Evolutionary conservation across 352 stramenopile genomes (phyloP).

Genomic region (Paralagenidium karlingii): DNA sequence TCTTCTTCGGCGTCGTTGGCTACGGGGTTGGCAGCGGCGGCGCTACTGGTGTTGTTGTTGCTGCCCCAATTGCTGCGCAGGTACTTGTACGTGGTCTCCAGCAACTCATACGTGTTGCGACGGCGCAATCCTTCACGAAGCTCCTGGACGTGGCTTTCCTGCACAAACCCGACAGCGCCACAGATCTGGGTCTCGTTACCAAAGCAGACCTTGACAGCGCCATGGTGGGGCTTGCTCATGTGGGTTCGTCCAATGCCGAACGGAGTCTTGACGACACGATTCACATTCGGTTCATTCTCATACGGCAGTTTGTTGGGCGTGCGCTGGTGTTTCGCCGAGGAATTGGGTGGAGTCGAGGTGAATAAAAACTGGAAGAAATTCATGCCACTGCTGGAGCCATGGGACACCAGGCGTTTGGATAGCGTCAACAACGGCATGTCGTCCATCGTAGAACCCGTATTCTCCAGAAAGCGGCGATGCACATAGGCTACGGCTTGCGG

Average conservation of each 20-base stretch:
- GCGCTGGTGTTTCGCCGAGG: constrained; percentile 2
- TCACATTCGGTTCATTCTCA: constrained; percentile 19
- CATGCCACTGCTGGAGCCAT: constrained; percentile 25
- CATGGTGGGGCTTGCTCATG: constrained; percentile 36
- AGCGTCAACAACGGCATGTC: constrained; percentile 22
- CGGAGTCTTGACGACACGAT: constrained; percentile 29
- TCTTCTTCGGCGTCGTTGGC: neutral
- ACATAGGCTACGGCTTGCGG: constrained; percentile 40
- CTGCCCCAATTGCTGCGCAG: constrained; percentile 12
- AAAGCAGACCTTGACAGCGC: constrained; percentile 26
- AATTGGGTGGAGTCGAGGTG: constrained; percentile 23
- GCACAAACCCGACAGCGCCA: constrained; percentile 33
- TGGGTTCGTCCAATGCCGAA: constrained; percentile 37
- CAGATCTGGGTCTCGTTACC: constrained; percentile 32
- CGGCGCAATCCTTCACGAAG: constrained; percentile 10
- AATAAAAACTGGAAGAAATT: constrained; percentile 59
- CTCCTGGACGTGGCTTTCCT: constrained; percentile 24
- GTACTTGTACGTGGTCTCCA: constrained; percentile 63
- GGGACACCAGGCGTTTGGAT: constrained; percentile 8
- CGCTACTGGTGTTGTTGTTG: constrained; percentile 1
- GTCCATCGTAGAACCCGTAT: constrained; percentile 12
- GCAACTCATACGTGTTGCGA: constrained; percentile 56
- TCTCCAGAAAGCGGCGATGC: constrained; percentile 23
- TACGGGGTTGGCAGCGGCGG: neutral
- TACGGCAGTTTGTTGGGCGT: constrained; percentile 18